Conservation (phyloP, 176 grass and related monocot genomes). For the Pharus latifolius region DNA sequence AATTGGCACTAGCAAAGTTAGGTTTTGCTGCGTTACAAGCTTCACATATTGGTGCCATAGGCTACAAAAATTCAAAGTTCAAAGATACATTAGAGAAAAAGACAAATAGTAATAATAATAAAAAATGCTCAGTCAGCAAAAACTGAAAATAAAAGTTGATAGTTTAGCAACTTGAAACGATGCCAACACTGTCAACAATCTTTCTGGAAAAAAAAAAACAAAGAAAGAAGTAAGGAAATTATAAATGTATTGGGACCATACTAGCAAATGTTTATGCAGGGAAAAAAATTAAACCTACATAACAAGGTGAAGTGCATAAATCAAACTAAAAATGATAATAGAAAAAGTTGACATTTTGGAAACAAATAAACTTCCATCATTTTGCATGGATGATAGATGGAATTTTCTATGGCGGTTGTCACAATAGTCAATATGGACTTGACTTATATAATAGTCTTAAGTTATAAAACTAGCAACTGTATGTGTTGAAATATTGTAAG, state of each 20-base stretch:
- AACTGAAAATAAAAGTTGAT: not conserved
- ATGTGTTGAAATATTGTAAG: not conserved
- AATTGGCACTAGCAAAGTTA: constrained; percentile 58
- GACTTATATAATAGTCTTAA: not conserved
- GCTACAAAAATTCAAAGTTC: constrained; percentile 34
- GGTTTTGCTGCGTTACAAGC: constrained; percentile 65
- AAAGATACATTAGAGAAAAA: constrained; percentile 11
- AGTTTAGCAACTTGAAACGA: not conserved
- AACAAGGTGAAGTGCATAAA: not conserved
- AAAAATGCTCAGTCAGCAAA: not conserved
- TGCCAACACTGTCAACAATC: too few species aligned
- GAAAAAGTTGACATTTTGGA: not conserved
- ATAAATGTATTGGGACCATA: not conserved
- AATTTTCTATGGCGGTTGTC: not conserved
- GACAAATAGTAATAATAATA: not conserved
- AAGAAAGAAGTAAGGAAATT: not conserved
- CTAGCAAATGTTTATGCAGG: not conserved
- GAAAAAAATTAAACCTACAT: not conserved
- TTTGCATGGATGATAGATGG: not conserved
- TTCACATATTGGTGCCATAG: constrained; percentile 65
- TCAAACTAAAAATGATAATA: not conserved
- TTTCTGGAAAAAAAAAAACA: not conserved
- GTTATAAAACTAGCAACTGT: not conserved
- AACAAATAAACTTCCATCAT: not conserved
- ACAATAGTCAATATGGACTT: not conserved